phyloP scores from a whole-genome alignment of 2,329 filamentous ascomycete genomes.

The Cytospora chrysosperma region DNA sequence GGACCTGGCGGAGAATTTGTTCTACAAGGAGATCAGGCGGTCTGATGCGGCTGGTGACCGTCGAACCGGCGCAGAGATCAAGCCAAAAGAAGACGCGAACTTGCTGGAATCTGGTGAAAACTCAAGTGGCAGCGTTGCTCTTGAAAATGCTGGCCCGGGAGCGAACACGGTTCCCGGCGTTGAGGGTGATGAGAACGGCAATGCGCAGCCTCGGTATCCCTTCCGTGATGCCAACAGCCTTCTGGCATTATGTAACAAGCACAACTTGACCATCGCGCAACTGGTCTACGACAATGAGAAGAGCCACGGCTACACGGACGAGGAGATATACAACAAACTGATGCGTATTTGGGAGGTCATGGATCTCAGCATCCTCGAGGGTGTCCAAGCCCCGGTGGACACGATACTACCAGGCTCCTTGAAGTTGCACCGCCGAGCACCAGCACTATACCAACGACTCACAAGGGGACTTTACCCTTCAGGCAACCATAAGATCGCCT shows the following conservation, averaged over 20 bases:
- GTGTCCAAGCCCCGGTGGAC: constrained; percentile 45
- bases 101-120: background rate
- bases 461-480: constrained; percentile 47
- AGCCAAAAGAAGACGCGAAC: constrained; percentile 32
- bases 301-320: constrained; percentile 49
- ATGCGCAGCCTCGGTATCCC: constrained; percentile 42
- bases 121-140: constrained; percentile 22
- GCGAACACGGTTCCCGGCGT: constrained; percentile 22
- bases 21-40: constrained; percentile 50
- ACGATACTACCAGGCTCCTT: constrained; percentile 46
- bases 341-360: constrained; percentile 52
- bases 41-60: constrained; percentile 47
- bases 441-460: constrained; percentile 44
- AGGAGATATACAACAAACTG: constrained; percentile 47
- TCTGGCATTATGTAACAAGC: constrained; percentile 46
- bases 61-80: constrained; percentile 44
- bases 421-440: constrained; percentile 47
- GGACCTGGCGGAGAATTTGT: constrained; percentile 52
- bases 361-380: constrained; percentile 50
- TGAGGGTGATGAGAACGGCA: constrained; percentile 12
- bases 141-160: constrained; percentile 22
- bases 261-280: constrained; percentile 52
- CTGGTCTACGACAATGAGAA: constrained; percentile 53
- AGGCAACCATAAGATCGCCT: constrained; percentile 14
- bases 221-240: constrained; percentile 49